Evolutionary conservation across 2,329 filamentous ascomycete species (phyloP).

Genomic region (Arthrobotrys pseudoclavata): DNA sequence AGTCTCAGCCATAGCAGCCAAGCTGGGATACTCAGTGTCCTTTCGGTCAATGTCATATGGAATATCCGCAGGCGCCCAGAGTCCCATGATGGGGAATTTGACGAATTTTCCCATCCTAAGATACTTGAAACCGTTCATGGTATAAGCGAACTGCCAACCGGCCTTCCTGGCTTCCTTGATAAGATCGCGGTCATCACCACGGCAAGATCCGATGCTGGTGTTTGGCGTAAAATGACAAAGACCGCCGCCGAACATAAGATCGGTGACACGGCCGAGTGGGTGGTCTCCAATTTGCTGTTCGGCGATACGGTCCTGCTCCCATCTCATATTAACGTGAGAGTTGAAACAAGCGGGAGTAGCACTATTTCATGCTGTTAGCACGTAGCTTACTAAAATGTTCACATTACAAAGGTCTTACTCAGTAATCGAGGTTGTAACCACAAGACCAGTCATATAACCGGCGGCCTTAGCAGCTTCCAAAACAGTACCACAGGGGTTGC

Average conservation of each 20-base stretch:
- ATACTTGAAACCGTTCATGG: conserved; percentile 80
- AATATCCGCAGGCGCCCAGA: conserved; percentile 85
- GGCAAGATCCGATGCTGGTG: conserved; percentile 82
- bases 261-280: conserved; percentile 86
- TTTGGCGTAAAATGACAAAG: conserved; percentile 94
- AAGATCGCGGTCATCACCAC: conserved; percentile 82
- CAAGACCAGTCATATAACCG: conserved; percentile 91
- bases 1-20: conserved; percentile 90
- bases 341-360: conserved; percentile 97
- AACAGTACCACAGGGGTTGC: conserved; percentile 88
- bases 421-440: conserved; percentile 93
- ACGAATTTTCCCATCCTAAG: conserved; percentile 77
- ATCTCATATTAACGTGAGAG: conserved; percentile 82
- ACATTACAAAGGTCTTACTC: conserved; percentile 68
- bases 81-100: conserved; percentile 84
- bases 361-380: conserved; percentile 61
- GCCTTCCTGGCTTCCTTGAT: conserved; percentile 78
- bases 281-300: conserved; percentile 92
- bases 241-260: conserved; percentile 92
- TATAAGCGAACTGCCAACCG: conserved; percentile 83
- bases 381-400: neutral
- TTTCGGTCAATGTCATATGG: conserved; percentile 94
- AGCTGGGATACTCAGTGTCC: conserved; percentile 83
- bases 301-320: conserved; percentile 90
- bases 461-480: conserved; percentile 93